Base-by-base conservation (phyloP, 805 yeast species). In the Kuraishia hungarica region DNA sequence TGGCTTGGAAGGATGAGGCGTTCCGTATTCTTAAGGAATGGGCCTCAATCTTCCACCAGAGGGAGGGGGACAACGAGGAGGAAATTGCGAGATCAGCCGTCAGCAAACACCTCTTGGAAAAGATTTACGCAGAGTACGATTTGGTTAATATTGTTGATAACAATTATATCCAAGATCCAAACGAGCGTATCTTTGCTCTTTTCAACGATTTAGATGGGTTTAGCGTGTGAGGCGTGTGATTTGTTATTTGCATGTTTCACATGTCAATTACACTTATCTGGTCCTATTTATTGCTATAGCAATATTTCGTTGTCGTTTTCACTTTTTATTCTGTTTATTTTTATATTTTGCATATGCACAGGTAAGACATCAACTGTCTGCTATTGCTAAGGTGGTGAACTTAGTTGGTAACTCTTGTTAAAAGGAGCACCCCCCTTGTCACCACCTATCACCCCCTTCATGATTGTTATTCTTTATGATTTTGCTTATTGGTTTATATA, bases 1-100 rank as follows among this genome's bases (percentile, higher is more conserved):
- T 92, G 62, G 98, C 98, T 15, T 93, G 98, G 98, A 92, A 90
- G 68, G 97, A 93, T 68, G 98, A 93, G 70, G 93, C 93, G 47
- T 93, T 79, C 77, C 78, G 90, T 59, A 84, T 93, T 58, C 78
- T 91, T 54, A 75, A 79, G 53, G 97, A 89, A 67, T 93, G 98
- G 98, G 76, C 74, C 61, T 71, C 74, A 50, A 78, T 81, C 52
- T 79, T 78, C 62, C 72, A 73, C 47, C 69, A 69, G 23, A 65
- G 64, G 10, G 63, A 66, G 52, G 64, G 63, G 11, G 67, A 51
- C 7, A 51, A 52, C 21, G 48, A 39, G 20, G 43, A n/a, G 46
- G 51, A 51, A 24, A 10, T 50, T 19, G 48, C 24, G 17, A 54
- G 29, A 52, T 35, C 15, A 35, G 70, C 69, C 52, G 53, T 58